These are phyloP conservation scores for Medicago arabica DNA, from an alignment of 306 rosid species.

Conservation along the genomic window DNA sequence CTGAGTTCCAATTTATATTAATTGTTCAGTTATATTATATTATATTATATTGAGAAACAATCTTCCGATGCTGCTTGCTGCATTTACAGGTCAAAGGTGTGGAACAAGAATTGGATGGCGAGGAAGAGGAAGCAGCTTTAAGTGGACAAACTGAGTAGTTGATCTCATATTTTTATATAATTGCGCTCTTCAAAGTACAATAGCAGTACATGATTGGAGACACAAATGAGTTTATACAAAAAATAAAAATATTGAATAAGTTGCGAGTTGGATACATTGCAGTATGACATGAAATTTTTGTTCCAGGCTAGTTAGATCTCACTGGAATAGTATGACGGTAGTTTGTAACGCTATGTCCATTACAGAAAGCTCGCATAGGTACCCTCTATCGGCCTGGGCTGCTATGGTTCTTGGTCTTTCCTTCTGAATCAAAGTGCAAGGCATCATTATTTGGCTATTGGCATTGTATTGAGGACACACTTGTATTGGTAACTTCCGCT, in stretches of 20 bases:
- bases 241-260: conserved; percentile 25
- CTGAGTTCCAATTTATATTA: conserved; percentile 21
- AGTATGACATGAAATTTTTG: conserved; percentile 28
- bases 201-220: conserved; percentile 43
- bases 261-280: conserved; percentile 24
- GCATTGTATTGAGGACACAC: neutral
- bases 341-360: conserved; percentile 24
- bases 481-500: neutral
- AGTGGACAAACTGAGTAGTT: conserved; percentile 63
- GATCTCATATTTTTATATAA: neutral
- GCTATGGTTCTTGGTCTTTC: conserved; percentile 31
- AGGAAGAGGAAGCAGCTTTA: conserved; percentile 66
- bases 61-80: conserved; percentile 25
- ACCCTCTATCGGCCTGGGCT: neutral
- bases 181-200: conserved; percentile 1
- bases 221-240: conserved; percentile 27
- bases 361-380: conserved; percentile 19
- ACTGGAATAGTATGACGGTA: conserved; percentile 22
- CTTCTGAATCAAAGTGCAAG: conserved; percentile 3
- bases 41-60: conserved; percentile 6
- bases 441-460: conserved; percentile 14
- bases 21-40: neutral
- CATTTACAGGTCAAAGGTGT: conserved; percentile 84
- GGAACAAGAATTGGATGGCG: conserved; percentile 83
- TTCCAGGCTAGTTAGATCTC: conserved; percentile 40